Evolutionary conservation across 2,329 filamentous ascomycete genomes (phyloP).

Genomic region (Coniella lustricola): DNA sequence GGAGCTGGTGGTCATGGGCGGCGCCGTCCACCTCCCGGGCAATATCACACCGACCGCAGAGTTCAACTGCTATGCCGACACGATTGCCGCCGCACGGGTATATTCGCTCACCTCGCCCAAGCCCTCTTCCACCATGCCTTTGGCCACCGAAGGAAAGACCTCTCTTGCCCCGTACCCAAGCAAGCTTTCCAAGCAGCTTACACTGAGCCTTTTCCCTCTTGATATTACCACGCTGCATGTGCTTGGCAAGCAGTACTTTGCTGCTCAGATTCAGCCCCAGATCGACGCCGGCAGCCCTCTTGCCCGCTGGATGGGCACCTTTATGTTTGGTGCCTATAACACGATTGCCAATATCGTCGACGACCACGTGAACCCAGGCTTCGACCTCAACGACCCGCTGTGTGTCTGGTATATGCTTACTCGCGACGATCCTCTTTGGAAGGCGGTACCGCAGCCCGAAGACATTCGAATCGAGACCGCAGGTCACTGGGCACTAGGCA

Average conservation of each 20-base stretch:
- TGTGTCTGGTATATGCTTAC: conserved; percentile 74
- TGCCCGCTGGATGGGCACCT: conserved; percentile 65
- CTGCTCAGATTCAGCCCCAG: conserved; percentile 45
- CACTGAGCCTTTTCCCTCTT: conserved; percentile 65
- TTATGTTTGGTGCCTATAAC: conserved; percentile 62
- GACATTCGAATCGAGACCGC: conserved; percentile 85
- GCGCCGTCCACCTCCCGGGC: conserved; percentile 69
- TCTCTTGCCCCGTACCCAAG: conserved; percentile 56
- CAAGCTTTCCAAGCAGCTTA: conserved; percentile 55
- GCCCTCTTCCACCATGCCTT: conserved; percentile 76
- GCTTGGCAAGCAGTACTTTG: conserved; percentile 55
- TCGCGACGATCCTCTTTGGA: conserved; percentile 51
- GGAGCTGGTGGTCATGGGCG: conserved; percentile 94
- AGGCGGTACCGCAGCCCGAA: conserved; percentile 51
- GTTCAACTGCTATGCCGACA: conserved; percentile 93
- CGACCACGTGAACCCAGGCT: conserved; percentile 49
- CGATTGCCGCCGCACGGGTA: conserved; percentile 67
- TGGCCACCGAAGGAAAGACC: conserved; percentile 44
- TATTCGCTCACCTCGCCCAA: conserved; percentile 69
- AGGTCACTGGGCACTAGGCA: conserved; percentile 91
- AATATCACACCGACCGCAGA: conserved; percentile 84
- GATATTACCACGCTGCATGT: conserved; percentile 70
- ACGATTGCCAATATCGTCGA: conserved; percentile 60
- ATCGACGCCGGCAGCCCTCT: conserved; percentile 61
- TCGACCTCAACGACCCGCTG: conserved; percentile 70